Conservation (phyloP, 2,329 filamentous ascomycete species). For the Falciphora oryzae region DNA sequence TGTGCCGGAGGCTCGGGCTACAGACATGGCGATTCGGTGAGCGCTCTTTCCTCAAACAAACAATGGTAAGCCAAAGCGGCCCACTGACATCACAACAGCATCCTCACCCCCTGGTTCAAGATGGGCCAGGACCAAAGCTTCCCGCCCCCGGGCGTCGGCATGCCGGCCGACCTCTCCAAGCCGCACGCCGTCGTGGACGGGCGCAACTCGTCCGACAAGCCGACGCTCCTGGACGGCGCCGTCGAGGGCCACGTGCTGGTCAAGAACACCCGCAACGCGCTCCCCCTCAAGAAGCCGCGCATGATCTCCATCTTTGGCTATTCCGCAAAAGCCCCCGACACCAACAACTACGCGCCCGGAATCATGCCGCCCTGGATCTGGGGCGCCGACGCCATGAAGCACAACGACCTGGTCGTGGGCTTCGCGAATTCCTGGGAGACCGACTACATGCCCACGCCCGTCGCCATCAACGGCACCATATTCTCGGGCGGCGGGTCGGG, state of each 20-base stretch:
- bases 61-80: neutral
- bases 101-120: slow-evolving; percentile 50
- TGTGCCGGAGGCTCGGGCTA: slow-evolving; percentile 46
- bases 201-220: slow-evolving; percentile 38
- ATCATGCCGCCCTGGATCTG: slow-evolving; percentile 31
- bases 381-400: slow-evolving; percentile 29
- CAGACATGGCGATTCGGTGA: slow-evolving; percentile 20
- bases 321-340: slow-evolving; percentile 43
- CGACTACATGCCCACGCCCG: slow-evolving; percentile 11
- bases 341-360: slow-evolving; percentile 32
- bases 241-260: slow-evolving; percentile 59
- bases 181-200: slow-evolving; percentile 51
- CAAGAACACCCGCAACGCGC: slow-evolving; percentile 50
- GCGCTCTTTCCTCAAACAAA: neutral
- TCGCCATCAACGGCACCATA: slow-evolving; percentile 37
- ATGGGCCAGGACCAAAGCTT: slow-evolving; percentile 45
- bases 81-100: neutral
- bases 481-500: slow-evolving; percentile 32
- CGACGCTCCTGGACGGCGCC: slow-evolving; percentile 46
- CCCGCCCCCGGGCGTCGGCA: slow-evolving; percentile 42
- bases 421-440: slow-evolving; percentile 1
- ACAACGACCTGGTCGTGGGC: slow-evolving; percentile 9
- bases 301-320: slow-evolving; percentile 58
- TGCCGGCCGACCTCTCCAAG: slow-evolving; percentile 41
- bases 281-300: slow-evolving; percentile 46